Evolutionary conservation across 2,329 filamentous ascomycete species (phyloP), one percentile per base, ranked within the genome.

Genomic region (Tolypocladium album): DNA sequence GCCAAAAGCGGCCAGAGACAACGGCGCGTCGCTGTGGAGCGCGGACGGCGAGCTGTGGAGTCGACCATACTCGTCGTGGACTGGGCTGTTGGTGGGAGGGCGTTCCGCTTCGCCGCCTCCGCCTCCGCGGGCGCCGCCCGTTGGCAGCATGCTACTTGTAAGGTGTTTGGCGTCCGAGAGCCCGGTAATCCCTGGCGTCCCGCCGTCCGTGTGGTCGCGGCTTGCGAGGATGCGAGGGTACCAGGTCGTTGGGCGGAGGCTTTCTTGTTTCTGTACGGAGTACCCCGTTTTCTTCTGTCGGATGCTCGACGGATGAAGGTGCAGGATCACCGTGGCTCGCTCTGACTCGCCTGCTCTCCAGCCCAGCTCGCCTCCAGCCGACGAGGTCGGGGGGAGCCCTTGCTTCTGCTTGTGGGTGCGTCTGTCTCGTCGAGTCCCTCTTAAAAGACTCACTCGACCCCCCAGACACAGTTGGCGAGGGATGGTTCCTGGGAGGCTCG

Each of bases 361-460:
- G 42, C 22, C 36, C 53, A 17, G 42, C 34, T 57, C 42, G 56
- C 13, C 56, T 31, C 45, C 27, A 38, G 58, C 57, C 57, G 39
- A 59, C 6, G 57, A 58, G 38, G 36, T 43, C 22, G 55, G 22
- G 55, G 22, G 43, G 43, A 50, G 45, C 47, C 27, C 47, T 52
- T 52, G 47, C 47, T 34, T 53, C 50, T 36, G 31, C 20, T 31
- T 36, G 50, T 31, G 31, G 50, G 50, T 36, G 50, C 20, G 47
- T 31, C 43, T 24, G 56, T 34, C 40, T 50, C 22, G 45, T 43
- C 38, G 36, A 20, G 34, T 50, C 45, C 55, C 27, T 58, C 45
- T 60, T 55, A 55, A 58, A 60, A 39, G 47, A 58, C 47, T 47
- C 59, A 47, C 56, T 55, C 55, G 56, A 5, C 43, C 55, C 58